phyloP scores from a whole-genome alignment of 2,329 filamentous ascomycete species.

The Pezicula carpinea region DNA sequence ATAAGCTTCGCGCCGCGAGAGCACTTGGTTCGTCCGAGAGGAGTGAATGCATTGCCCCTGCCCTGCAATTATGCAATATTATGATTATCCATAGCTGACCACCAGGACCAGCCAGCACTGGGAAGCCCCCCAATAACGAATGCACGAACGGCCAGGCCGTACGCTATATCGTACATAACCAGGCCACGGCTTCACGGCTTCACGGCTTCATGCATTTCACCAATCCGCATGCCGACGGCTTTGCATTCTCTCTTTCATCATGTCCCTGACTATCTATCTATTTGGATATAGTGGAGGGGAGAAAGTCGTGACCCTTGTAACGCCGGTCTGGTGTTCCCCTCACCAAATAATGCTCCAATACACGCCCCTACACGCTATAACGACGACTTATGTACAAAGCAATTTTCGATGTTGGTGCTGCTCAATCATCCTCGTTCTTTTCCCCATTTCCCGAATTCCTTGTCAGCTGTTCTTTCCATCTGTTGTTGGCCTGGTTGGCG shows the following conservation, averaged over 20 bases:
- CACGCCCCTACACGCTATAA: background rate
- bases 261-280: conserved; percentile 1
- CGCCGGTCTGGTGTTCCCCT: conserved; percentile 12
- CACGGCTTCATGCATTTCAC: too few relatives aligned
- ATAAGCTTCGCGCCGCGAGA: too few relatives aligned
- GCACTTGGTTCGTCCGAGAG: too few relatives aligned
- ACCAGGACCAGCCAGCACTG: too few relatives aligned
- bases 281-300: conserved; percentile 14
- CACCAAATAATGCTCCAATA: conserved; percentile 6
- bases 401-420: background rate
- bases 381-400: conserved; percentile 3
- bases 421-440: conserved; percentile 23
- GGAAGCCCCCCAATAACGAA: too few relatives aligned
- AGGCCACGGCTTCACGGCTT: too few relatives aligned
- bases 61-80: too few relatives aligned
- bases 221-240: background rate
- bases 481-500: conserved; percentile 63
- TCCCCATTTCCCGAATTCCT: conserved; percentile 32
- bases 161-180: too few relatives aligned
- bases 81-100: too few relatives aligned
- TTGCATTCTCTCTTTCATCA: conserved; percentile 9
- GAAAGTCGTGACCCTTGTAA: conserved; percentile 9
- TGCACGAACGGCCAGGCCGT: too few relatives aligned
- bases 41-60: too few relatives aligned
- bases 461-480: conserved; percentile 37